Base-by-base conservation (phyloP, 768 basidiomycete genomes). In the Collybia nuda region DNA sequence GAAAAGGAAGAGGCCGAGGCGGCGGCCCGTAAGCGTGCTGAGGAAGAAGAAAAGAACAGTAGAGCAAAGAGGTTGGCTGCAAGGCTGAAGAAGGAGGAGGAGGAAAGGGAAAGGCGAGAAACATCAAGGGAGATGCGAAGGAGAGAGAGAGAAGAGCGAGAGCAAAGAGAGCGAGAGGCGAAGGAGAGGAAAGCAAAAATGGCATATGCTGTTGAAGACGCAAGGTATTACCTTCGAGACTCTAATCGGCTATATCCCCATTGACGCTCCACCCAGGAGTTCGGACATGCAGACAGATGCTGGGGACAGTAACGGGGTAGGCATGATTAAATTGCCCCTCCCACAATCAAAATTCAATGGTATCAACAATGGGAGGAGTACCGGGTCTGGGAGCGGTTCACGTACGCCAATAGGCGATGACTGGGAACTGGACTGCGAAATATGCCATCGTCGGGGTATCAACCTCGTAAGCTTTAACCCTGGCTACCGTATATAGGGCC, bases 401-500 rank as follows among this genome's bases (percentile, higher is more conserved):
- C 78, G 78, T 37, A 80, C 79, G 5, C 80, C 83, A 26, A 67
- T 69, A 17, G 73, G 72, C 23, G 88, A 85, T 44, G 81, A 86
- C 50, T 95, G 93, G 93, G 84, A 90, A 50, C 69, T 97, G 19
- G 86, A 90, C 60, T 97, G 93, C 62, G 93, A 96, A 62, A 77
- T 96, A 32, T 97, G 93, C 64, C 76, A 76, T 47, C 79, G 79
- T 53, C 75, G 73, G 21, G 91, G 91, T 7, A 67, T 83, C 49
- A 94, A 94, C 58, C 64, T 86, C 57, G 93, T 92, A 56, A 53
- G 83, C 71, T 18, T 22, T 48, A 28, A 48, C 24, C 18, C 45
- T n/a, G 36, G 11, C 36, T 36, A n/a, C 32, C 9, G n/a, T 18
- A 35, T 18, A 8, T 24, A 24, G 18, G 51, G 57, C 37, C 36